phyloP scores from a whole-genome alignment of 2,329 filamentous ascomycete species.

The Hawksworthiomyces lignivorus region DNA sequence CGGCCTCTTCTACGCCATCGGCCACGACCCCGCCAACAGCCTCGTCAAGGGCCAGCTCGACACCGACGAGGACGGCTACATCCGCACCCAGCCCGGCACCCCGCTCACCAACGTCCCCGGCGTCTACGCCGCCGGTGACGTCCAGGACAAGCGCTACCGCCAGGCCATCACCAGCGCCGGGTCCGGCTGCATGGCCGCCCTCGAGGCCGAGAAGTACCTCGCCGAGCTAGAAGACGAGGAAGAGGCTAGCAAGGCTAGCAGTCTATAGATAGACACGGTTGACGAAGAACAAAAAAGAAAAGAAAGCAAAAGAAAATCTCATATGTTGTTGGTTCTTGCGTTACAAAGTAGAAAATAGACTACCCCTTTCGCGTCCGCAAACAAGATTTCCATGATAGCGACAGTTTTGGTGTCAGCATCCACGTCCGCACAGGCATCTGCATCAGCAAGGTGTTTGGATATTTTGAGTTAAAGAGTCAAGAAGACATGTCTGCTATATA shows the following conservation, averaged over 20 bases:
- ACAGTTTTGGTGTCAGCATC: too few species aligned
- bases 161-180: slow-evolving; percentile 97
- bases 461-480: too few species aligned
- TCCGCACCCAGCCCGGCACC: slow-evolving; percentile 81
- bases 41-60: slow-evolving; percentile 83
- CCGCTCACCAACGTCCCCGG: slow-evolving; percentile 82
- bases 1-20: slow-evolving; percentile 94
- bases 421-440: too few species aligned
- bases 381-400: too few species aligned
- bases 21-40: slow-evolving; percentile 87
- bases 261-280: slow-evolving; percentile 10
- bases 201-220: slow-evolving; percentile 92
- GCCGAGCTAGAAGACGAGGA: slow-evolving; percentile 60
- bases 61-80: slow-evolving; percentile 84
- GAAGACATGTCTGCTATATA: too few species aligned
- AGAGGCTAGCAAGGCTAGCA: slow-evolving; percentile 23
- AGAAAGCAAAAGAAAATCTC: too few species aligned
- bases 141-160: slow-evolving; percentile 96
- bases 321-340: too few species aligned
- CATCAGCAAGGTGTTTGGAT: too few species aligned
- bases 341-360: too few species aligned
- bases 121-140: slow-evolving; percentile 93
- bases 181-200: slow-evolving; percentile 87
- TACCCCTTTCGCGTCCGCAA: too few species aligned
- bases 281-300: too few species aligned